Conservation (phyloP, 2,329 filamentous ascomycete genomes). For the Pseudogymnoascus sp. region DNA sequence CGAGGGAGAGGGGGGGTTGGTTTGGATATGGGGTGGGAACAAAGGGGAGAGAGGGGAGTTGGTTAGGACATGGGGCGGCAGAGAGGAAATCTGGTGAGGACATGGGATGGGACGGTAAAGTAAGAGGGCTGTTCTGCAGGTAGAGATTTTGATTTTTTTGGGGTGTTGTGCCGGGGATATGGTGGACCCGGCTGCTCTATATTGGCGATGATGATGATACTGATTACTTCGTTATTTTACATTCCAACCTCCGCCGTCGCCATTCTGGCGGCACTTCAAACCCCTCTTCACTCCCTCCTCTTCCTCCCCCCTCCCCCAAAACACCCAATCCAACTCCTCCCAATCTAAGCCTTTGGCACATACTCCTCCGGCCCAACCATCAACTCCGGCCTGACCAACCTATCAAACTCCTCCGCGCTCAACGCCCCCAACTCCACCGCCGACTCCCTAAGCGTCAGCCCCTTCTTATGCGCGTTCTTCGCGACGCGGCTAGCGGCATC, state of each 20-base stretch:
- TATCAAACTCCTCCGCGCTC: constrained; percentile 82
- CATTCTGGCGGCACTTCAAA: not conserved
- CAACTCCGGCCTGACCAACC: constrained; percentile 81
- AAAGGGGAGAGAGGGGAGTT: not conserved
- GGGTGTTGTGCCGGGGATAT: not conserved
- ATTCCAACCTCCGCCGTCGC: not conserved
- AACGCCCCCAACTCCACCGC: constrained; percentile 89
- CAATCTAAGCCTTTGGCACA: constrained; percentile 13
- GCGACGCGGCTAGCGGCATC: constrained; percentile 96
- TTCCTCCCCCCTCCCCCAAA: not conserved
- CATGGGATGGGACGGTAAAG: not conserved
- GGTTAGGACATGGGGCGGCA: not conserved
- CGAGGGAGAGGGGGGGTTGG: not conserved
- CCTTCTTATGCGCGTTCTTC: constrained; percentile 99
- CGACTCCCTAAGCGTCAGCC: constrained; percentile 83
- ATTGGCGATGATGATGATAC: not conserved
- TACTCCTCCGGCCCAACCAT: constrained; percentile 81
- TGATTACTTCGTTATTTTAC: not conserved
- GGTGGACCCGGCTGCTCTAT: not conserved
- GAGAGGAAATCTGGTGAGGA: not conserved
- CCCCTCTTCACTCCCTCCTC: not conserved
- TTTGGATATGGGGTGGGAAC: not conserved
- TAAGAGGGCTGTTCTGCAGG: not conserved
- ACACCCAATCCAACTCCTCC: not conserved
- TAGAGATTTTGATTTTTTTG: constrained; percentile 3